Conservation (phyloP, 1,284 basidiomycete genomes). For the Cryptococcus amylolentus region DNA sequence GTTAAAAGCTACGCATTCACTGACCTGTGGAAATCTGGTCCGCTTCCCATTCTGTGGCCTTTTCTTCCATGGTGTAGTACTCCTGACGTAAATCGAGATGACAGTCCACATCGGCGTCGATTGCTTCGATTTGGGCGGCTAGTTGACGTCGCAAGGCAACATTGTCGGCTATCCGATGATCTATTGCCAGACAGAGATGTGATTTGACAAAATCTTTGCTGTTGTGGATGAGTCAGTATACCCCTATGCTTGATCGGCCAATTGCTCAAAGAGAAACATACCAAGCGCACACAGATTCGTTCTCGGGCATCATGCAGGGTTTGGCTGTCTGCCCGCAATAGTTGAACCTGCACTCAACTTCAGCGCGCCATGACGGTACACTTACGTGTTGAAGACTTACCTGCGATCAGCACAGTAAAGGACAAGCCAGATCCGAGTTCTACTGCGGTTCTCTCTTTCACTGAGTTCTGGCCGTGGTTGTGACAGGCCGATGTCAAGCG, state of each 20-base stretch:
- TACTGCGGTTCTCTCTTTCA: constrained; percentile 5
- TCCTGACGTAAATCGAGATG: constrained; percentile 4
- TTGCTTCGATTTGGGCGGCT: constrained; percentile 8
- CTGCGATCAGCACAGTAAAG: constrained; percentile 9
- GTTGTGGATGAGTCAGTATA: neutral
- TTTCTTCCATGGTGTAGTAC: constrained; percentile 3
- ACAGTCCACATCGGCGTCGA: constrained; percentile 7
- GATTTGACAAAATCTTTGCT: constrained; percentile 5
- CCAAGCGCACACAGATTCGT: too few relatives aligned
- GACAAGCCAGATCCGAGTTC: constrained; percentile 7
- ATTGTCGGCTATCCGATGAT: constrained; percentile 9
- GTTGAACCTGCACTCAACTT: too few relatives aligned
- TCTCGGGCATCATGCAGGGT: too few relatives aligned
- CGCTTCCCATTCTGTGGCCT: neutral
- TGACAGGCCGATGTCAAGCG: too few relatives aligned
- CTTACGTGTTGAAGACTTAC: neutral
- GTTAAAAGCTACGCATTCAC: too few relatives aligned
- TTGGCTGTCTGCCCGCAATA: too few relatives aligned
- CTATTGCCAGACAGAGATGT: constrained; percentile 2
- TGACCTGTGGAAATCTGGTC: too few relatives aligned
- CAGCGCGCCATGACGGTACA: too few relatives aligned
- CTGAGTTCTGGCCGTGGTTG: neutral
- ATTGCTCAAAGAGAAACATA: too few relatives aligned
- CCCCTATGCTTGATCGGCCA: too few relatives aligned
- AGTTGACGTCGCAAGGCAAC: constrained; percentile 5